Evolutionary conservation across 2,329 filamentous ascomycete species (phyloP), one percentile per base, ranked within the genome.

Genomic region (Xylariaceae sp.): DNA sequence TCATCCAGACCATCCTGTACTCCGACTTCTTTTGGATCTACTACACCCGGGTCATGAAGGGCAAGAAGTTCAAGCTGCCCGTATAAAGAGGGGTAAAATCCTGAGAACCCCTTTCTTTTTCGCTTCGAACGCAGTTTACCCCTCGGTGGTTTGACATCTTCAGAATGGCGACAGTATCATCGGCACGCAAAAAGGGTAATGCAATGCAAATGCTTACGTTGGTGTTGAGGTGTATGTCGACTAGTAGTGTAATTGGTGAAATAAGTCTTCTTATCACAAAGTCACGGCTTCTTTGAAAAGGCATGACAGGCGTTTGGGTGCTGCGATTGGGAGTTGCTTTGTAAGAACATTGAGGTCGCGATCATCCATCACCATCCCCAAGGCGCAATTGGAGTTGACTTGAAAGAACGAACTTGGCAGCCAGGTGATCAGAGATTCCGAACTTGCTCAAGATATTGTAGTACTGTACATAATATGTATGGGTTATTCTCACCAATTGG

Each of bases 11-110:
- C 0, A 78, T 99, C 53, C 81, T 99, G 60, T 99, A 99, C 80
- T 96, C 91, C 64, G 94, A 99, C 78, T 99, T 99, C 80, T 99
- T 99, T 84, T 99, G 92, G 82, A 93, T 99, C 71, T 99, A 99
- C 80, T 99, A 97, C 78, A 96, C 88, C 61, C 97, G 97, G 86
- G 88, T 93, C 52, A 79, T 92, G 77, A 90, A 92, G 80, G 89
- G 89, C 68, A 89, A 90, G 81, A 92, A 90, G 79, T 93, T 93
- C 75, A 90, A 91, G 75, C 80, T 93, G 60, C 89, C 89, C 1
- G 90, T 93, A 66, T 93, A 84, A 80, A 56, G 23, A 35, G 37
- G 44, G 9, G 13, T 18, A 13, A 30, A 30, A 30, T 30, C 23
- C 23, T 30, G 4, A 30, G 23, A 30, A 30, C 23, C 23, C n/a